Conservation (phyloP, 108 stramenopile species). For the Nitzschia sp. region DNA sequence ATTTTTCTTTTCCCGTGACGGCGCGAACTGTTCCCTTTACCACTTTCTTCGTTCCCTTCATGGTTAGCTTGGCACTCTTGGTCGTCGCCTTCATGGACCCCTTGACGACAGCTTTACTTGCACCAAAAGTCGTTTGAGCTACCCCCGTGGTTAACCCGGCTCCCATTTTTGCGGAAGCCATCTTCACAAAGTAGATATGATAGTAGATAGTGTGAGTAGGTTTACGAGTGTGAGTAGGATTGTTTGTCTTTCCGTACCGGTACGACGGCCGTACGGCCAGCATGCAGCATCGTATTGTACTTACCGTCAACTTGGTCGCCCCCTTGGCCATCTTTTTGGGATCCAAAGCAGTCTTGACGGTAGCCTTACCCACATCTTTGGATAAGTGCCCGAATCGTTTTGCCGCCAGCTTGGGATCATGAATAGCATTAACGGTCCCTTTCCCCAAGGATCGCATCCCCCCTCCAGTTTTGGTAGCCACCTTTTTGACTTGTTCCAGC, state of each 20-base stretch:
- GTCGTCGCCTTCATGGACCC: conserved; percentile 1
- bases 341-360: conserved; percentile 20
- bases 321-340: conserved; percentile 11
- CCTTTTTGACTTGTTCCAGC: conserved; percentile 9
- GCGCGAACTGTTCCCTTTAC: conserved; percentile 17
- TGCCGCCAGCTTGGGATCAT: conserved; percentile 11
- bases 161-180: conserved; percentile 14
- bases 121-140: conserved; percentile 11
- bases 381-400: conserved; percentile 16
- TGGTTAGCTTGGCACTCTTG: conserved; percentile 8
- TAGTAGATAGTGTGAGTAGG: too few relatives aligned
- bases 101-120: conserved; percentile 11
- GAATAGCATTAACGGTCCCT: conserved; percentile 18
- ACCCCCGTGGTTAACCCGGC: conserved; percentile 13
- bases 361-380: conserved; percentile 20
- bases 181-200: not conserved
- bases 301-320: conserved; percentile 14
- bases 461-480: conserved; percentile 4
- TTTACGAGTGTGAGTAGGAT: not conserved
- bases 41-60: conserved; percentile 20
- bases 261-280: too few relatives aligned
- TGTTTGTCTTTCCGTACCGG: not conserved
- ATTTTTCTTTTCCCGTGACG: conserved; percentile 11
- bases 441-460: conserved; percentile 7
- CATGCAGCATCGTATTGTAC: not conserved